Base-by-base conservation (phyloP, 2,329 filamentous ascomycete genomes). In the Fusarium brevicatenulatum region DNA sequence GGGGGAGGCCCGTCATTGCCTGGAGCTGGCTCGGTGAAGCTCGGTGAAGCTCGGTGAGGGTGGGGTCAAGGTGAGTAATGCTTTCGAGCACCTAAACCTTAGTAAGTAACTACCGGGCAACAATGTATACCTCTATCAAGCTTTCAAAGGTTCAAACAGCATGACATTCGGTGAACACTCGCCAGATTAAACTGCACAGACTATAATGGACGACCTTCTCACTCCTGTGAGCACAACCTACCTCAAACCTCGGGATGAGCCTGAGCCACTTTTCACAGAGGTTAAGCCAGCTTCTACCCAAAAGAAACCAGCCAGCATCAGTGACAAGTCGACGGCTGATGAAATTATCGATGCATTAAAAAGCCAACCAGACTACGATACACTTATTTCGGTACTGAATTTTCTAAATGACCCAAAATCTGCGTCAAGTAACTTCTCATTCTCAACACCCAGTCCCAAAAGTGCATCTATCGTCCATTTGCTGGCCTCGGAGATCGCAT, bases 401-500 rank as follows among this genome's bases (percentile, higher is more conserved):
- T 91, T 87, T 72, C 82, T 94, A 8, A 76, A 80, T 30, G 76
- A 81, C 23, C 53, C 72, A 40, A 50, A 70, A n/a, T 56, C 66
- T 47, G 53, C 49, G 3, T 43, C 75, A 5, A 67, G 70, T 21
- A 47, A 62, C 10, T 80, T 81, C 58, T 70, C 66, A 21, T 64
- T 82, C 15, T 76, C 77, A 15, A 59, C 66, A 6, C 91, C 94
- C 7, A 88, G 88, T 37, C 91, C 95, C 3, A 83, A 90, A 68
- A 89, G 91, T 63, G 91, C 94, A 25, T 93, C 95, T 75, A 89
- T 98, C 37, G 85, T 95, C 58, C 91, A 95, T 78, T 84, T 89
- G 7, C 83, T 99, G 40, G 90, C 97, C 66, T 91, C 88, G 21
- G 89, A 91, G 37, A 95, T 93, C 32, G 85, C 94, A 12, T 93